Percentiles rank a stretch among this genome's conserved stretches.
These are phyloP conservation scores for Fusarium penzigii DNA, from an alignment of 2,329 filamentous ascomycete genomes.

Conservation along the genomic window DNA sequence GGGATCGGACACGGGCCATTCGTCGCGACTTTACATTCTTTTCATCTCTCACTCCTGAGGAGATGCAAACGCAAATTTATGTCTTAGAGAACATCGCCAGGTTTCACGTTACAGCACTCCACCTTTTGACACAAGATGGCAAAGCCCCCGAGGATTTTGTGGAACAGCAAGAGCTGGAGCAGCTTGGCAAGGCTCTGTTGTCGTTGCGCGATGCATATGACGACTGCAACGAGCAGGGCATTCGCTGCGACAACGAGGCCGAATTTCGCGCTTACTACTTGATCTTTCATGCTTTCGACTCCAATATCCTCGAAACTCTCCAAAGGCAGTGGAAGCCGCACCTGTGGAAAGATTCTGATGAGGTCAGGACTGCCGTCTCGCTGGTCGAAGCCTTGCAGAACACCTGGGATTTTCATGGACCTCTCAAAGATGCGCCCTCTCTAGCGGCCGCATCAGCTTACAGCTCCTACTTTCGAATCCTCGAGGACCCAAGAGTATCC, in stretches of 20 bases:
- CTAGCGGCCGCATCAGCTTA: constrained; percentile 52
- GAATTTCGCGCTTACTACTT: constrained; percentile 69
- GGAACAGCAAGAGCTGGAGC: constrained; percentile 68
- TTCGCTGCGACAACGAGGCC: constrained; percentile 61
- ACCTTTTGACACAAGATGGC: constrained; percentile 60
- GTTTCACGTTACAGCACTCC: constrained; percentile 66
- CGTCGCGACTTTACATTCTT: constrained; percentile 70
- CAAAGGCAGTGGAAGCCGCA: constrained; percentile 59
- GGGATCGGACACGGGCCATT: constrained; percentile 68
- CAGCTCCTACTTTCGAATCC: constrained; percentile 60
- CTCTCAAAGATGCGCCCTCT: constrained; percentile 51
- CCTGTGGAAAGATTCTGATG: constrained; percentile 56
- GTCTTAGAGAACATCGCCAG: constrained; percentile 66
- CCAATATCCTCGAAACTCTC: constrained; percentile 53
- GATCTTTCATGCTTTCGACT: constrained; percentile 60
- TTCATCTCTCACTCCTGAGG: constrained; percentile 57
- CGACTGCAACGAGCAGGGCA: constrained; percentile 59
- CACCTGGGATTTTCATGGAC: constrained; percentile 57
- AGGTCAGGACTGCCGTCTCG: constrained; percentile 61
- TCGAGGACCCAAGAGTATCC: constrained; percentile 57
- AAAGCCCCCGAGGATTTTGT: constrained; percentile 62
- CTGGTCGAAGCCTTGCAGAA: constrained; percentile 63
- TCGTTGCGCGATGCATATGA: constrained; percentile 68
- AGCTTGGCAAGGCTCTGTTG: constrained; percentile 64
- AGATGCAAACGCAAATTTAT: constrained; percentile 61